Conservation (phyloP, 768 basidiomycete species). For the Naganishia kalamii region DNA sequence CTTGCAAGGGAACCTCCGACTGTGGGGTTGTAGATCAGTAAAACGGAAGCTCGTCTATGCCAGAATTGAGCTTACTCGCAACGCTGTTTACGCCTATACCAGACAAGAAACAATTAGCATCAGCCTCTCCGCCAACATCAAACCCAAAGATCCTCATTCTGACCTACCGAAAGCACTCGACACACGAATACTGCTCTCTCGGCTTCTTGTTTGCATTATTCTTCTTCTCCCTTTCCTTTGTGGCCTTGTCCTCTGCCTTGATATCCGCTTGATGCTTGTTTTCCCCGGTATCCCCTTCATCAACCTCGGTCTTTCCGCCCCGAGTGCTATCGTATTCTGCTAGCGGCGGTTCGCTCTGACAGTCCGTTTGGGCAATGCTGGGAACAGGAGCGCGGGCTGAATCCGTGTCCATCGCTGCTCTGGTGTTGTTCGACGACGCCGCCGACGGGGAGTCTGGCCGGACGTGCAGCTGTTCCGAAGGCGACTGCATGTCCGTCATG, state of each 20-base stretch:
- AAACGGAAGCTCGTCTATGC: neutral
- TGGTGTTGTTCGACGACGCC: no score
- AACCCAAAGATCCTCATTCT: no score
- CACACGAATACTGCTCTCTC: conserved; percentile 20
- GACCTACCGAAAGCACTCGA: conserved; percentile 21
- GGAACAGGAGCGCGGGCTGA: no score
- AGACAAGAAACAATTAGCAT: no score
- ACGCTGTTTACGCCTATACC: conserved; percentile 13
- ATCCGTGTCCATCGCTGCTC: no score
- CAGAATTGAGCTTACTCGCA: conserved; percentile 16
- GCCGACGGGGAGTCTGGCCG: no score
- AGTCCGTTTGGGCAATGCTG: neutral
- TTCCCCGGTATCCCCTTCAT: neutral
- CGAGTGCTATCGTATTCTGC: neutral
- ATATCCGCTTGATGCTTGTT: neutral
- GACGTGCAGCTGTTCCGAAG: neutral
- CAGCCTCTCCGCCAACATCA: no score
- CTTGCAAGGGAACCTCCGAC: conserved; percentile 16
- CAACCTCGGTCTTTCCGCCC: neutral
- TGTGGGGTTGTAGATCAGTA: neutral
- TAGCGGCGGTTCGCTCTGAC: neutral
- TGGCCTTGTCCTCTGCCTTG: neutral
- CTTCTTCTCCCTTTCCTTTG: conserved; percentile 4
- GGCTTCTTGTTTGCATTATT: conserved; percentile 19
- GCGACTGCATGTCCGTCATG: neutral